Conservation (phyloP, 305 asterid species). For the Ajuga reptans region DNA sequence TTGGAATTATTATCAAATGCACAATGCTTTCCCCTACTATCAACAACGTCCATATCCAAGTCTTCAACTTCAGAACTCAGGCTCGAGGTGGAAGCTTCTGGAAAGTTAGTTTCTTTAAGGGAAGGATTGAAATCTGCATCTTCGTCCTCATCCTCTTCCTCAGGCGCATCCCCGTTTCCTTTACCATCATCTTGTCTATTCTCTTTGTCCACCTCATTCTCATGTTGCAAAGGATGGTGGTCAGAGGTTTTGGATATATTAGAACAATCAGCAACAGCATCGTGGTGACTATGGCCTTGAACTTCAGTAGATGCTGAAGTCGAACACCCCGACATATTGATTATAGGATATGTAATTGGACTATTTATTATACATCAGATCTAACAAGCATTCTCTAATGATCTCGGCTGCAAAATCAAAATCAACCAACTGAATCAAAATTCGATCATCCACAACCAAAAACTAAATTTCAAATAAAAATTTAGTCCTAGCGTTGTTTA, state of each 20-base stretch:
- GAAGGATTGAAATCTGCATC: constrained; percentile 85
- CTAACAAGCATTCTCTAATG: neutral
- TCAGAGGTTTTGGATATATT: constrained; percentile 25
- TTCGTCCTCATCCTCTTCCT: constrained; percentile 83
- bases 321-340: constrained; percentile 39
- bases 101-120: constrained; percentile 50
- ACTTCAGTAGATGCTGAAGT: constrained; percentile 29
- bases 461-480: neutral
- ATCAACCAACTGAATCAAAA: neutral
- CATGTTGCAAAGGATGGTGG: constrained; percentile 22
- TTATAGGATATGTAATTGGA: neutral
- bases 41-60: constrained; percentile 59
- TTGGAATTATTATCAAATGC: constrained; percentile 22
- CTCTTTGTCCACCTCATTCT: constrained; percentile 29
- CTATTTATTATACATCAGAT: constrained; percentile 20
- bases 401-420: constrained; percentile 19
- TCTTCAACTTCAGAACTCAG: constrained; percentile 83
- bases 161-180: constrained; percentile 26
- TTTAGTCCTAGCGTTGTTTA: neutral
- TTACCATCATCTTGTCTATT: constrained; percentile 26
- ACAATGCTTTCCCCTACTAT: constrained; percentile 37
- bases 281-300: constrained; percentile 25
- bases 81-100: constrained; percentile 73
- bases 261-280: constrained; percentile 22
- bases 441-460: neutral